Evolutionary conservation across 2,329 filamentous ascomycete genomes (phyloP).

Genomic region (Colletotrichum camelliae): DNA sequence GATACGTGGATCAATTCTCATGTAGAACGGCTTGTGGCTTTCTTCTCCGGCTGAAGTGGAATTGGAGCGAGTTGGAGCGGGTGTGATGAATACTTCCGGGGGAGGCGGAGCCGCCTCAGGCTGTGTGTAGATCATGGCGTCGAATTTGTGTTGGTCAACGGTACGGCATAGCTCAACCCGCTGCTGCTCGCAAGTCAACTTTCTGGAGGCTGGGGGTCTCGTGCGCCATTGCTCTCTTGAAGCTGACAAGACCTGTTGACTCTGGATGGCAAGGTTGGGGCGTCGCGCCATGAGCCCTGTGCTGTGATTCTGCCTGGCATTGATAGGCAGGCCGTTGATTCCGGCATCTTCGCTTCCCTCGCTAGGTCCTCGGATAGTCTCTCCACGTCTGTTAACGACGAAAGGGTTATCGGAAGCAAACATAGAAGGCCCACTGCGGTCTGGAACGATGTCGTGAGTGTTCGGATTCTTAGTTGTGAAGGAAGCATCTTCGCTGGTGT

Average conservation of each 20-base stretch:
- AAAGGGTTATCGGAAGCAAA: not conserved
- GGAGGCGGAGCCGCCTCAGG: slow-evolving; percentile 20
- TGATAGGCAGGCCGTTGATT: not conserved
- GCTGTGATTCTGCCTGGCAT: not conserved
- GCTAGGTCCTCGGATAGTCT: not conserved
- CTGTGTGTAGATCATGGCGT: slow-evolving; percentile 21
- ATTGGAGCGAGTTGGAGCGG: not conserved
- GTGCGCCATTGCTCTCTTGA: not conserved
- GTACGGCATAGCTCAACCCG: not conserved
- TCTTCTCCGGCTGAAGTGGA: slow-evolving; percentile 9
- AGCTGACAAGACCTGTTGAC: not conserved
- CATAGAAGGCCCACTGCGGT: not conserved
- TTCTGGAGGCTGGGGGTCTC: not conserved
- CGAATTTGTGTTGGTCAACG: slow-evolving; percentile 23
- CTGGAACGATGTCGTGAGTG: not conserved
- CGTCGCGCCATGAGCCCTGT: not conserved
- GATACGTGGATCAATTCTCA: slow-evolving; percentile 55
- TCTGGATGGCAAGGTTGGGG: not conserved
- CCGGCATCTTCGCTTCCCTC: not conserved
- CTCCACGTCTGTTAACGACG: not conserved
- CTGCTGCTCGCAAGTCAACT: not conserved
- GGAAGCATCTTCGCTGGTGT: not conserved
- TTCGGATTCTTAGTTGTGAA: too few relatives aligned
- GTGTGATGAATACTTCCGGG: not conserved
- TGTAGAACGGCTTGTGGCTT: slow-evolving; percentile 40